Percentiles rank a stretch among this genome's conserved stretches.
phyloP scores from a whole-genome alignment of 1,284 basidiomycete genomes.

The Puccinia horiana region DNA sequence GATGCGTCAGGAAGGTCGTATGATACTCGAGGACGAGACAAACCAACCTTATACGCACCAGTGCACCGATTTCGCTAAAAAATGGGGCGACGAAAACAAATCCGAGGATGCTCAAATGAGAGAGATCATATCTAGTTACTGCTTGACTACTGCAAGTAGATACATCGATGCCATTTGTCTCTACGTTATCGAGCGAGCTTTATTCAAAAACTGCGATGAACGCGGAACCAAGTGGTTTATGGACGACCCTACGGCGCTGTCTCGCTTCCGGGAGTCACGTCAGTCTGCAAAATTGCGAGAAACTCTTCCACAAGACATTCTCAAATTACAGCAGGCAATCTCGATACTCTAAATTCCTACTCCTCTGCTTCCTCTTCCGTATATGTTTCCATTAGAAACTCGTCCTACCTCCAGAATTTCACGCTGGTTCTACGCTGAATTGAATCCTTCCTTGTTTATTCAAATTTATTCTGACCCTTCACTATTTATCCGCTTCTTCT shows the following conservation, averaged over 20 bases:
- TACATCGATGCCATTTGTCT: constrained; percentile 4
- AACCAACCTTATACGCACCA: background rate
- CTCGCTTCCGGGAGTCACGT: constrained; percentile 1
- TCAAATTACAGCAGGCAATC: background rate
- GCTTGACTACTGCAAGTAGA: background rate
- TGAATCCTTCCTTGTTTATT: background rate
- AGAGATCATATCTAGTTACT: background rate
- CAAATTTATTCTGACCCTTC: too few relatives aligned
- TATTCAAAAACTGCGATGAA: constrained; percentile 1
- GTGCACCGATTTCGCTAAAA: background rate
- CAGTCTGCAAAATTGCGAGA: background rate
- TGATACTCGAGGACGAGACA: background rate
- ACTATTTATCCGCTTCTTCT: too few relatives aligned
- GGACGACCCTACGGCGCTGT: background rate
- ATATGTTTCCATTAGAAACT: background rate
- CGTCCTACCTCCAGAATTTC: background rate
- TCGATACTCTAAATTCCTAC: background rate
- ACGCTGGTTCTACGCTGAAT: background rate
- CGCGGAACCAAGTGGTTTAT: background rate
- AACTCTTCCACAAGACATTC: background rate
- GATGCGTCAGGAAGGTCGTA: background rate
- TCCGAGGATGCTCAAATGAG: background rate
- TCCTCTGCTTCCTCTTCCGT: background rate
- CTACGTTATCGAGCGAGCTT: background rate
- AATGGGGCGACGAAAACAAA: background rate